phyloP scores from a whole-genome alignment of 1,139 yeast genomes.

The Suhomyces kunorum region DNA sequence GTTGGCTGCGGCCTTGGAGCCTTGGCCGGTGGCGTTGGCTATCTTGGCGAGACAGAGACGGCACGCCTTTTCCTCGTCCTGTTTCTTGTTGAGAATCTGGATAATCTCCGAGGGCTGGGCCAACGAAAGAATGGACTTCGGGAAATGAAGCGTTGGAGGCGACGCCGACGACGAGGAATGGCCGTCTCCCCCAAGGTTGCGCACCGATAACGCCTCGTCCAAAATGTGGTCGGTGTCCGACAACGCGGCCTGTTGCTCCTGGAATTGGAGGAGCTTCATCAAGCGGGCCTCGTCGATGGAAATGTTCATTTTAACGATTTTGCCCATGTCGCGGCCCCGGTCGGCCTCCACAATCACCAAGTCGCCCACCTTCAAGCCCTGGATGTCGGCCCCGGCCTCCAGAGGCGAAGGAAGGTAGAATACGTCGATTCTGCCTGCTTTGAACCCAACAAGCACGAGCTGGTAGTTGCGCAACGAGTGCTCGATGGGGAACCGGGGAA shows the following conservation, averaged over 20 bases:
- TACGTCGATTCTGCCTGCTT: constrained; percentile 84
- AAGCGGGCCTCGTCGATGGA: constrained; percentile 64
- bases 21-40: constrained; percentile 29
- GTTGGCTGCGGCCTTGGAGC: constrained; percentile 8
- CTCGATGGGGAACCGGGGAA: constrained; percentile 47
- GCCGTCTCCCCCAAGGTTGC: constrained; percentile 20
- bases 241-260: constrained; percentile 59
- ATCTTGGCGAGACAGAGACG: constrained; percentile 62
- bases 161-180: constrained; percentile 15
- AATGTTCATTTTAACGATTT: constrained; percentile 66
- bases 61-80: constrained; percentile 75
- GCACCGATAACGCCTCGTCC: constrained; percentile 28
- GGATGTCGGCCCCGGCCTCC: constrained; percentile 15
- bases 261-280: constrained; percentile 53
- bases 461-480: constrained; percentile 35
- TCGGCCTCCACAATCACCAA: constrained; percentile 97
- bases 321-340: constrained; percentile 88
- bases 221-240: constrained; percentile 15
- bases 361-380: constrained; percentile 55
- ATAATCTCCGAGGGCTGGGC: constrained; percentile 65
- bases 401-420: constrained; percentile 57
- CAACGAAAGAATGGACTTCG: constrained; percentile 75
- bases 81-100: constrained; percentile 58
- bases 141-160: constrained; percentile 52
- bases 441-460: constrained; percentile 73